Evolutionary conservation across 1,284 basidiomycete species (phyloP).

Genomic region (Leccinum pachyderme): DNA sequence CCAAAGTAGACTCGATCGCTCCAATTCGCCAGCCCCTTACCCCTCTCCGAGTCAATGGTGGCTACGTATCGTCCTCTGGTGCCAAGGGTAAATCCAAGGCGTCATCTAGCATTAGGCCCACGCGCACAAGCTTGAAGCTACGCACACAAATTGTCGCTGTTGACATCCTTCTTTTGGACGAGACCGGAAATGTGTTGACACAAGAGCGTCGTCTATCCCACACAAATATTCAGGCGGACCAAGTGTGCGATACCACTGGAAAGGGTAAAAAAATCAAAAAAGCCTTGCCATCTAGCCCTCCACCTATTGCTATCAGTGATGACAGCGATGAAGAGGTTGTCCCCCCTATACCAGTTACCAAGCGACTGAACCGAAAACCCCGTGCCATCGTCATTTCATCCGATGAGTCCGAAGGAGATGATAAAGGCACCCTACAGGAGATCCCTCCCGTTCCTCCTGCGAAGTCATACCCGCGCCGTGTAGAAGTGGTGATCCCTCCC

Average conservation of each 20-base stretch:
- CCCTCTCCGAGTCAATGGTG: constrained; percentile 25
- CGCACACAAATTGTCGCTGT: constrained; percentile 53
- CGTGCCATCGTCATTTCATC: constrained; percentile 37
- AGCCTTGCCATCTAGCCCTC: constrained; percentile 2
- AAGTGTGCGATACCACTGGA: constrained; percentile 8
- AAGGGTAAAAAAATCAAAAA: constrained; percentile 9
- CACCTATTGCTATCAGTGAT: constrained; percentile 28
- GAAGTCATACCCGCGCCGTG: constrained; percentile 14
- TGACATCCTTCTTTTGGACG: constrained; percentile 65
- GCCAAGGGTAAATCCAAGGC: constrained; percentile 30
- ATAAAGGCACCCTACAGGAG: constrained; percentile 1
- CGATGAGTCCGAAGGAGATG: constrained; percentile 42
- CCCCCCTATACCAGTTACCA: constrained; percentile 14
- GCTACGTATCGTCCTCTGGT: constrained; percentile 1
- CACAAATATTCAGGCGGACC: constrained; percentile 34
- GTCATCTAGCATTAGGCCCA: constrained; percentile 27
- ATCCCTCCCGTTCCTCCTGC: constrained; percentile 10
- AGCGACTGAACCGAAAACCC: constrained; percentile 21
- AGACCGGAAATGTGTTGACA: constrained; percentile 51
- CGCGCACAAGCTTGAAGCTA: constrained; percentile 36
- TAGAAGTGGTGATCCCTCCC: constrained; percentile 42
- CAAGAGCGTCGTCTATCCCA: constrained; percentile 53
- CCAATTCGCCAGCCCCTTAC: constrained; percentile 31
- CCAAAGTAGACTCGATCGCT: constrained; percentile 15
- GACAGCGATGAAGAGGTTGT: constrained; percentile 25